These are phyloP conservation scores for Didymella pomorum DNA, from an alignment of 2,329 filamentous ascomycete genomes.

Conservation along the genomic window DNA sequence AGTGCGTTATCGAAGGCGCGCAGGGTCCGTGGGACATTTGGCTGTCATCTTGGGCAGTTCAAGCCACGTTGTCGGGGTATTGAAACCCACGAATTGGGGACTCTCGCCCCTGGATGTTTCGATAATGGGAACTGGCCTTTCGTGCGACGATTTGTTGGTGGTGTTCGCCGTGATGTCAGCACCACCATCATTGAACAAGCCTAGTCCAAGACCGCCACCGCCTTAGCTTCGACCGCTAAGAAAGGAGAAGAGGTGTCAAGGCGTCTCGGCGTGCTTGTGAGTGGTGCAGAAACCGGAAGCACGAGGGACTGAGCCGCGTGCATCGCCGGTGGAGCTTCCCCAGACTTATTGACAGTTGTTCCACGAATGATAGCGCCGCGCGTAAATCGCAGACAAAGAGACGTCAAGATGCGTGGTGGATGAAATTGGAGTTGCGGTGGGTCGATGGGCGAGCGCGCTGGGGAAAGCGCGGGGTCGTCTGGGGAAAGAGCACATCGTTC, in stretches of 20 bases:
- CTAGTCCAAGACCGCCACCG: constrained; percentile 20
- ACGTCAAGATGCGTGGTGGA: neutral
- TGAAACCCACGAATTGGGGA: constrained; percentile 17
- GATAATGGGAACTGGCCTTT: neutral
- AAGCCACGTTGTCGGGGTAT: constrained; percentile 13
- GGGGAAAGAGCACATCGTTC: constrained; percentile 1
- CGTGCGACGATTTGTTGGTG: neutral
- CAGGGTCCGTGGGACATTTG: neutral
- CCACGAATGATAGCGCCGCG: constrained; percentile 9
- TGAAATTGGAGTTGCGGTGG: neutral
- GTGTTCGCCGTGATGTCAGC: constrained; percentile 7
- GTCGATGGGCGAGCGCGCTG: neutral
- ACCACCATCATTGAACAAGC: constrained; percentile 10
- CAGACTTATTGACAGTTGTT: neutral
- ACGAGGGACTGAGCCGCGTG: constrained; percentile 6
- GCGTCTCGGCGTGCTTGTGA: constrained; percentile 21
- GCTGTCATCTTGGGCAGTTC: constrained; percentile 4
- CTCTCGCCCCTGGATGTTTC: constrained; percentile 5
- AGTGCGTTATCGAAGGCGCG: constrained; percentile 1
- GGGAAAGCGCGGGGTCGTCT: constrained; percentile 1
- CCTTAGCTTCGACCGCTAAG: constrained; percentile 21
- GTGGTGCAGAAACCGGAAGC: constrained; percentile 18
- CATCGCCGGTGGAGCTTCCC: neutral
- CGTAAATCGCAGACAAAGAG: neutral
- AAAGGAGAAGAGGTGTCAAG: constrained; percentile 20